Evolutionary conservation across 352 stramenopile genomes (phyloP).

Genomic region (Pythium volutum): DNA sequence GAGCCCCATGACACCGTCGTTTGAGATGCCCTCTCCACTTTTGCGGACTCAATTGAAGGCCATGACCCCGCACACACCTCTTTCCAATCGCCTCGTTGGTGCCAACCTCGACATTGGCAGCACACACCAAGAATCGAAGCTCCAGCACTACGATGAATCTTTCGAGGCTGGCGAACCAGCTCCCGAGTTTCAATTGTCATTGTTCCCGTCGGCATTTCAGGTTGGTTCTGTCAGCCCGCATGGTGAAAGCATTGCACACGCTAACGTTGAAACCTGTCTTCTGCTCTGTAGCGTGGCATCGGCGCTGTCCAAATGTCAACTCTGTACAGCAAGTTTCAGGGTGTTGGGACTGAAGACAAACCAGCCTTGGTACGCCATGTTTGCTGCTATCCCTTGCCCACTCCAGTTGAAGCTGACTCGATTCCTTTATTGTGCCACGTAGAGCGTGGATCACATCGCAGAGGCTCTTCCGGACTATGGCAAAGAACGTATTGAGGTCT

Average conservation of each 20-base stretch:
- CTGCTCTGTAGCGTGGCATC: slow-evolving; percentile 45
- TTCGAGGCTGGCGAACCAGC: slow-evolving; percentile 58
- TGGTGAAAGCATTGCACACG: not conserved
- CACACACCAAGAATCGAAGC: slow-evolving; percentile 57
- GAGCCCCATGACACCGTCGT: slow-evolving; percentile 55
- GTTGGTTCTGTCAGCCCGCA: slow-evolving; percentile 24
- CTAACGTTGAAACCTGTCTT: not conserved
- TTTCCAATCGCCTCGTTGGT: slow-evolving; percentile 83
- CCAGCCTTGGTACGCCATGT: slow-evolving; percentile 64
- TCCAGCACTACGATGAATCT: slow-evolving; percentile 71
- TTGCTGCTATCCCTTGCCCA: not conserved
- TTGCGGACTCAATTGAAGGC: slow-evolving; percentile 77
- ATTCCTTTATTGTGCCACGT: not conserved
- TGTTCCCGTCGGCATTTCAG: slow-evolving; percentile 76
- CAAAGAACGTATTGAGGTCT: slow-evolving; percentile 69
- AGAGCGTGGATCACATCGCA: slow-evolving; percentile 72
- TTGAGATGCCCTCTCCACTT: slow-evolving; percentile 74
- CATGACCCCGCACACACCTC: slow-evolving; percentile 78
- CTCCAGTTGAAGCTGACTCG: not conserved
- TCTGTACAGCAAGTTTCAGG: slow-evolving; percentile 85
- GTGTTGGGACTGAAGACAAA: slow-evolving; percentile 36
- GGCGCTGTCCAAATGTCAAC: slow-evolving; percentile 81
- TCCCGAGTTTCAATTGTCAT: slow-evolving; percentile 67
- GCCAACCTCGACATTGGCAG: slow-evolving; percentile 69
- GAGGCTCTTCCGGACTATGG: slow-evolving; percentile 66